Evolutionary conservation across 2,329 filamentous ascomycete species (phyloP).

Genomic region (Aaosphaeria arxii): DNA sequence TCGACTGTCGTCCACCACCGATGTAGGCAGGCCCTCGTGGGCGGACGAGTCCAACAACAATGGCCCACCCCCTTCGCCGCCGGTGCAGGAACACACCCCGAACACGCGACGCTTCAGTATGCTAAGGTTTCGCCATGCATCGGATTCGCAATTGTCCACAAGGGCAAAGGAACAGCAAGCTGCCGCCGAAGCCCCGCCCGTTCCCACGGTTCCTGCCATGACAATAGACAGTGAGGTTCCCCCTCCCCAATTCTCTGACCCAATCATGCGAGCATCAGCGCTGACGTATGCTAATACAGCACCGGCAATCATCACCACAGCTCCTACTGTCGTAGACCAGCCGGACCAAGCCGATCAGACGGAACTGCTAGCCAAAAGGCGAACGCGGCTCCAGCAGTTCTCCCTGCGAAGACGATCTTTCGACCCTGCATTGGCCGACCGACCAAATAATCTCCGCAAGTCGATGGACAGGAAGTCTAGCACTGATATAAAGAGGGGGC

Average conservation of each 20-base stretch:
- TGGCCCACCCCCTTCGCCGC: slow-evolving; percentile 26
- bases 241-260: not conserved
- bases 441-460: slow-evolving; percentile 29
- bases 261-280: slow-evolving; percentile 4
- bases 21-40: slow-evolving; percentile 18
- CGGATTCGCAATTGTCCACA: slow-evolving; percentile 81
- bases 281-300: slow-evolving; percentile 33
- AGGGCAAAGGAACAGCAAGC: slow-evolving; percentile 68
- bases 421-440: slow-evolving; percentile 29
- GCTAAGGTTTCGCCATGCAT: slow-evolving; percentile 85
- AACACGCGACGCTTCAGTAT: slow-evolving; percentile 59
- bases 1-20: slow-evolving; percentile 22
- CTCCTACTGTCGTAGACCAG: slow-evolving; percentile 63
- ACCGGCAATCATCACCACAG: slow-evolving; percentile 83
- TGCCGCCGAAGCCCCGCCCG: slow-evolving; percentile 54
- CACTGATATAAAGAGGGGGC: slow-evolving; percentile 18
- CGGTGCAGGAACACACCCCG: slow-evolving; percentile 33
- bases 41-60: slow-evolving; percentile 9
- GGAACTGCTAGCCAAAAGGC: slow-evolving; percentile 21
- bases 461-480: slow-evolving; percentile 35
- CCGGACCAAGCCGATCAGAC: not conserved
- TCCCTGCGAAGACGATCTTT: slow-evolving; percentile 34
- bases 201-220: slow-evolving; percentile 15
- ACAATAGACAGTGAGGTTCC: slow-evolving; percentile 2
- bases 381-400: slow-evolving; percentile 35